A percentile compares a stretch with the other conserved stretches of the same genome.
phyloP scores from a whole-genome alignment of 176 grass and related monocot genomes.

The Saccharum spontaneum region DNA sequence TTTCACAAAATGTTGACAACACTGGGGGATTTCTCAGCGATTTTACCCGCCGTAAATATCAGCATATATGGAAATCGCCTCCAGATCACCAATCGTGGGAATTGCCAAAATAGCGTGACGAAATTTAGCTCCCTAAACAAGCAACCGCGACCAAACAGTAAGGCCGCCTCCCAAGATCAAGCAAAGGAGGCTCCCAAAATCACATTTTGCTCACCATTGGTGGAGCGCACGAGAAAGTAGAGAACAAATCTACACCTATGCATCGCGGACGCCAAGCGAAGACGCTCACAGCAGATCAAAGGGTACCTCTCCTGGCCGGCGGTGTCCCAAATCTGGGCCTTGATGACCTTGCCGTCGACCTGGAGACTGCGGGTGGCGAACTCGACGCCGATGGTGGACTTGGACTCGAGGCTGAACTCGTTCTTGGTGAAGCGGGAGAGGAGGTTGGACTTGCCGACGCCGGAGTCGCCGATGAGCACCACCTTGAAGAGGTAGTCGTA shows the following conservation, averaged over 20 bases:
- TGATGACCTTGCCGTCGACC: slow-evolving; percentile 76
- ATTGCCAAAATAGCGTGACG: neutral
- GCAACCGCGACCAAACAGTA: neutral
- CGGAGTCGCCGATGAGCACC: slow-evolving; percentile 94
- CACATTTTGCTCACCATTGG: neutral
- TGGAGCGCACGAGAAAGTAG: neutral
- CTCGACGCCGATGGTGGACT: slow-evolving; percentile 97
- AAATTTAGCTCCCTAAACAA: slow-evolving; percentile 17
- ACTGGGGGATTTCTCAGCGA: neutral
- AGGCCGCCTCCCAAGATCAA: slow-evolving; percentile 22
- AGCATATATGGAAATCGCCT: neutral
- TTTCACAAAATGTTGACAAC: slow-evolving; percentile 14
- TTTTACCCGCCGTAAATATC: neutral
- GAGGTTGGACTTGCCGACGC: slow-evolving; percentile 92
- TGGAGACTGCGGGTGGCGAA: slow-evolving; percentile 85
- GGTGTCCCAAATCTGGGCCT: slow-evolving; percentile 85
- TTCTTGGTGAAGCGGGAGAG: slow-evolving; percentile 96
- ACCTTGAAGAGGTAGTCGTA: slow-evolving; percentile 99
- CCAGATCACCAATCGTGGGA: neutral
- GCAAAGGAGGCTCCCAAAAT: neutral
- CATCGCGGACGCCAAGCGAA: neutral
- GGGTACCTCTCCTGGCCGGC: slow-evolving; percentile 73
- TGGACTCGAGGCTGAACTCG: slow-evolving; percentile 98
- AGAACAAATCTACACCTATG: slow-evolving; percentile 19
- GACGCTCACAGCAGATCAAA: neutral